Conservation (phyloP, 768 basidiomycete species). For the Neoboletus subvelutipes region DNA sequence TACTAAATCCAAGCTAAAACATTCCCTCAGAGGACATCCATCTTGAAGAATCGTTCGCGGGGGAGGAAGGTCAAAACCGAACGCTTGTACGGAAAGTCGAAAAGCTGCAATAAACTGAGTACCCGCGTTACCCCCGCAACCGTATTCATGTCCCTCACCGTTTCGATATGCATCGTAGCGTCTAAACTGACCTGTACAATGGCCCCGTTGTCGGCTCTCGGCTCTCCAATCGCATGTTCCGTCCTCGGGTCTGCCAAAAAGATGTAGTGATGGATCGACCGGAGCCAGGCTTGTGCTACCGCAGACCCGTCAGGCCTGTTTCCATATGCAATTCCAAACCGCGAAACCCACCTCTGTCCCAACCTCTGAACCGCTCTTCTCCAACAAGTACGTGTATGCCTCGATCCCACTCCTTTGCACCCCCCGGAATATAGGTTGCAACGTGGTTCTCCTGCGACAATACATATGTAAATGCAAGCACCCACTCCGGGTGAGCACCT, state of each 20-base stretch:
- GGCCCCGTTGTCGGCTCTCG: conserved; percentile 33
- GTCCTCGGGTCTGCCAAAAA: conserved; percentile 47
- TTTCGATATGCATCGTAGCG: conserved; percentile 22
- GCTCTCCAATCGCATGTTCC: conserved; percentile 43
- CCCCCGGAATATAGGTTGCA: conserved; percentile 25
- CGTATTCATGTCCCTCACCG: conserved; percentile 7
- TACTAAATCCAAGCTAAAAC: background rate
- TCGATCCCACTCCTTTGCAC: conserved; percentile 33
- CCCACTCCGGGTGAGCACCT: background rate
- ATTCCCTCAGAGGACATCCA: conserved; percentile 15
- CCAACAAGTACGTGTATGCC: conserved; percentile 48
- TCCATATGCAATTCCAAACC: background rate
- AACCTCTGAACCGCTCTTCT: conserved; percentile 46
- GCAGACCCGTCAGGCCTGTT: background rate
- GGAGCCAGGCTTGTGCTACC: conserved; percentile 20
- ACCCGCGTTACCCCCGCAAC: background rate
- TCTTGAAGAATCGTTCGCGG: conserved; percentile 26
- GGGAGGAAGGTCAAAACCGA: conserved; percentile 12
- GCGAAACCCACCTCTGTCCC: conserved; percentile 37
- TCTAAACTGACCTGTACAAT: conserved; percentile 28
- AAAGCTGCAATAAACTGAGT: conserved; percentile 13
- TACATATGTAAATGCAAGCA: background rate
- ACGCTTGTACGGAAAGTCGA: conserved; percentile 29
- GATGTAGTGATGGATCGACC: conserved; percentile 39
- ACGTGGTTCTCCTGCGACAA: conserved; percentile 20